Percentiles rank a stretch among this genome's conserved stretches.
Conservation (phyloP, 228 moss, liverwort and hornwort species). For the Sphagnum magellanicum region DNA sequence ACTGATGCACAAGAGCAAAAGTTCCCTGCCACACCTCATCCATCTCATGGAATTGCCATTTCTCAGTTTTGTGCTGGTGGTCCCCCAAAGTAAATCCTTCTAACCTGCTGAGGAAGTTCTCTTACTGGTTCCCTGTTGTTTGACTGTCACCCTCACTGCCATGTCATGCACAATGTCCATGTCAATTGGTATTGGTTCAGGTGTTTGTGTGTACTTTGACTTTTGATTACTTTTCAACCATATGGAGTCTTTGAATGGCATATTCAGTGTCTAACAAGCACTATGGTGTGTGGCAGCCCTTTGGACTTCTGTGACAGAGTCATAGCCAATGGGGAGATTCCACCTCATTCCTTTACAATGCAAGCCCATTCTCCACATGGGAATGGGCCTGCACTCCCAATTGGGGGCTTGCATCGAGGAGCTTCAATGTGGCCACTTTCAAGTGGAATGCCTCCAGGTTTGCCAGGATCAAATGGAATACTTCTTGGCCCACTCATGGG, state of each 20-base stretch:
- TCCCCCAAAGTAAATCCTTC: background rate
- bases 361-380: slow-evolving; percentile 18
- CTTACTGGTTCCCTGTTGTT: background rate
- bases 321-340: slow-evolving; percentile 22
- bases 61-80: background rate
- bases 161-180: too few relatives aligned
- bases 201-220: too few relatives aligned
- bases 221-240: too few relatives aligned
- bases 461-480: slow-evolving; percentile 20
- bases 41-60: background rate
- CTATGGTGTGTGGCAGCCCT: slow-evolving; percentile 15
- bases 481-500: slow-evolving; percentile 20
- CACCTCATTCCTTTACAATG: slow-evolving; percentile 18
- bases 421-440: slow-evolving; percentile 24
- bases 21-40: background rate
- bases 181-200: too few relatives aligned
- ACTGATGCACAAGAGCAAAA: slow-evolving; percentile 12
- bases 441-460: slow-evolving; percentile 12
- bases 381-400: slow-evolving; percentile 17
- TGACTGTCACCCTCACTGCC: too few relatives aligned
- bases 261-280: background rate
- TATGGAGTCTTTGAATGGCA: too few relatives aligned
- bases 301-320: slow-evolving; percentile 36
- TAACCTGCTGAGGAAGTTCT: background rate
- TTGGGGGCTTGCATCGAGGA: slow-evolving; percentile 12